Evolutionary conservation across 495 filamentous ascomycete genomes (phyloP), one percentile per base, ranked within the genome.

Genomic region (Cetradonia linearis): DNA sequence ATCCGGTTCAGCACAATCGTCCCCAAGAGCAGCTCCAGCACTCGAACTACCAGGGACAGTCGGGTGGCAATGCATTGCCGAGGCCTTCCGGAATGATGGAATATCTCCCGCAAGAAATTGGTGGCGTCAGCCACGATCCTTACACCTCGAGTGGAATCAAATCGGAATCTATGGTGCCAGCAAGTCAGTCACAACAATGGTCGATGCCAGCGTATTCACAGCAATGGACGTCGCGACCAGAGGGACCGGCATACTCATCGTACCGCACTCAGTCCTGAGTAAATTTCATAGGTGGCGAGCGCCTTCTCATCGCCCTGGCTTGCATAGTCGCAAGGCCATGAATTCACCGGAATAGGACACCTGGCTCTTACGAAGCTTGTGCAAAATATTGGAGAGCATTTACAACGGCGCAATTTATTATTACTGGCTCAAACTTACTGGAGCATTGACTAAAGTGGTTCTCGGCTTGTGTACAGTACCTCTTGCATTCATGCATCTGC

Each of bases 1-100:
- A 55, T 56, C 25, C 52, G 7, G 59, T 53, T 2, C 50, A 54
- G 31, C 28, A 33, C 18, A 54, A 31, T n/a, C 59, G 55, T 37
- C 31, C 59, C 37, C 59, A 61, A 42, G 59, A 61, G 27, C 59
- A 61, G 58, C 37, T 60, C n/a, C 58, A 60, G 31, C 58, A 60
- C 16, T 25, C 58, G 42, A 55, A 31, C 14, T 61, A 55, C 18
- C 59, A 48, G 38, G 49, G 40, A 40, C 59, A 55, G 25, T 38
- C 20, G 6, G 31, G 37, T 18, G 38, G 30, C 13, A n/a, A 61
- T 38, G 50, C 37, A 8, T 30, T 55, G 50, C 52, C 59, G 37
- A 50, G 59, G 42, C 59, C 59, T n/a, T 44, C 37, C n/a, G 59
- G 23, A n/a, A 55, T 59, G 47, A 48, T 61, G 20, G 59, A 61